Evolutionary conservation across 176 grass and related monocot genomes (phyloP), one percentile per base, ranked within the genome.

Genomic region (Aechmea fasciata): DNA sequence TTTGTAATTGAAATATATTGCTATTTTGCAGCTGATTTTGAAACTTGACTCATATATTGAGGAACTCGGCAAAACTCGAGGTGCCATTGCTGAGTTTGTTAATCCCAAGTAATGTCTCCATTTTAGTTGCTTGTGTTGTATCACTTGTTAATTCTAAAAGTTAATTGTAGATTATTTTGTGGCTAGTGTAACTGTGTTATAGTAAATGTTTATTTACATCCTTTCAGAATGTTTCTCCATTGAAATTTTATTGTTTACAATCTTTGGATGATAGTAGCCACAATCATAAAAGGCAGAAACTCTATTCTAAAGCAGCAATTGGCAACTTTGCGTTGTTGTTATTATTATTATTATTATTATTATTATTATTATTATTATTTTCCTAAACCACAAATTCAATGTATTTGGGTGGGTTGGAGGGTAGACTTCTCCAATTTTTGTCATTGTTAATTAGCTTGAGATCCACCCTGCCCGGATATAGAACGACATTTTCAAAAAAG

Each of bases 41-140:
- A 89, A 97, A 74, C 86, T 97, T 70, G 89, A 83, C 59, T 67
- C 86, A 49, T 97, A 97, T 66, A 81, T 87, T 25, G 83, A 92
- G 80, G 93, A 97, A 69, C 93, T 97, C 47, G 85, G 82, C 76
- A 97, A 85, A 87, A 97, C 93, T 66, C 57, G 63, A 76, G 93
- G 93, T 10, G 83, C 81, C 77, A 97, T 97, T 81, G 76, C 89
- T 63, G 93, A 97, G 77, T 97, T 97, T 79, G 86, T 97, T 74
- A 97, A 97, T 61, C 93, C 93, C 62, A 97, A 97, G 93, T 97
- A 97, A 87, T 66, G 70, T 61, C 54, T 73, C 65, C 68, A 25
- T 3, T 29, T 51, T 24, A 41, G 10, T 11, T 84, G 20, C 10
- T 75, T 11, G 29, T 14, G 59, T 22, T 73, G 0, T 11, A 18